Conservation (phyloP, 2,329 filamentous ascomycete species). For the Alternaria triticimaculans region DNA sequence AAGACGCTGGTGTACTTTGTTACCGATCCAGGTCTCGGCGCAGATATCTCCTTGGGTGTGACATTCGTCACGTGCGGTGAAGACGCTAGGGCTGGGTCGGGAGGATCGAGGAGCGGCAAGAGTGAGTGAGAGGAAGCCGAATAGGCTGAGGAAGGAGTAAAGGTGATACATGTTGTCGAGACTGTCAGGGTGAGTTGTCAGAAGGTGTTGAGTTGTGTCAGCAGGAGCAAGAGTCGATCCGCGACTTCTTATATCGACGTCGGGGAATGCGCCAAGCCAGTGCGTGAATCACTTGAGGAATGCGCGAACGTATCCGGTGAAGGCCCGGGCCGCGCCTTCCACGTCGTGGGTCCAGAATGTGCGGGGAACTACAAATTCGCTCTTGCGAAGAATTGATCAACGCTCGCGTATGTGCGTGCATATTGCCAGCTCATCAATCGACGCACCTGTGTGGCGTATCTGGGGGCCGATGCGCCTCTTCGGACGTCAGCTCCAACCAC, state of each 20-base stretch:
- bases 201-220: background rate
- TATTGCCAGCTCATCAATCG: background rate
- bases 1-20: background rate
- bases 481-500: background rate
- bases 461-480: background rate
- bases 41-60: background rate
- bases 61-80: background rate
- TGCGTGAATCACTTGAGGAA: background rate
- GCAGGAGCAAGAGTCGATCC: no score
- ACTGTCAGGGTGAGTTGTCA: background rate
- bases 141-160: background rate
- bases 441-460: background rate
- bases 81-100: background rate
- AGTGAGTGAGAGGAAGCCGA: background rate
- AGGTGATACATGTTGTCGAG: background rate
- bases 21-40: conserved; percentile 4
- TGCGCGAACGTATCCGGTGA: background rate
- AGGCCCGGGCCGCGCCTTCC: background rate
- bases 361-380: background rate
- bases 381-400: background rate
- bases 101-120: background rate
- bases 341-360: background rate
- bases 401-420: background rate
- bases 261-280: background rate
- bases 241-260: background rate